phyloP scores from a whole-genome alignment of 108 stramenopile species.

The Fistulifera pelliculosa region DNA sequence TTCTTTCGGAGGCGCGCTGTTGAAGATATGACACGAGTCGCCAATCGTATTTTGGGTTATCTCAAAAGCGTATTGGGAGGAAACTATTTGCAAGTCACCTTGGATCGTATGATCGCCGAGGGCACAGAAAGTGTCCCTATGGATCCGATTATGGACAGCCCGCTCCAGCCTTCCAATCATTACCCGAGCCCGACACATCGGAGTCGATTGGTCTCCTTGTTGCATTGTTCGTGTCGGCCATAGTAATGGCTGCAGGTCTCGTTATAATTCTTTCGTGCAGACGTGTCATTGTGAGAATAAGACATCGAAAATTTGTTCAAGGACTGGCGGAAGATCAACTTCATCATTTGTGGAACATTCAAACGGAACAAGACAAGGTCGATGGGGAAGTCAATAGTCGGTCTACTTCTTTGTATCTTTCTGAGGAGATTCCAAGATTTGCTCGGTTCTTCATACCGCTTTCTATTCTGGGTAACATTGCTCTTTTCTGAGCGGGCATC shows the following conservation, averaged over 20 bases:
- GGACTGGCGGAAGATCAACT: constrained; percentile 20
- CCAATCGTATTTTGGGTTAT: constrained; percentile 44
- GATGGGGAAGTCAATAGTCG: constrained; percentile 30
- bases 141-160: constrained; percentile 31
- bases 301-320: constrained; percentile 44
- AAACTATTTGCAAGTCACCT: constrained; percentile 42
- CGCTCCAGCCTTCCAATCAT: constrained; percentile 24
- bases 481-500: constrained; percentile 68
- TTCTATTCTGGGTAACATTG: constrained; percentile 60
- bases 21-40: constrained; percentile 36
- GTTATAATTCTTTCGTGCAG: constrained; percentile 14
- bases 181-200: constrained; percentile 12
- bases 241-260: constrained; percentile 15
- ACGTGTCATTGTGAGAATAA: constrained; percentile 26
- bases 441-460: constrained; percentile 45
- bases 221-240: constrained; percentile 22
- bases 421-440: constrained; percentile 31
- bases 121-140: constrained; percentile 56
- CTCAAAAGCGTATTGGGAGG: constrained; percentile 32
- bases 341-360: constrained; percentile 5
- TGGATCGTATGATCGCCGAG: constrained; percentile 53
- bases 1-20: constrained; percentile 33
- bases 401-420: constrained; percentile 43
- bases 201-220: constrained; percentile 32
- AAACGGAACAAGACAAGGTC: constrained; percentile 16